A percentile compares a stretch with the other conserved stretches of the same genome.
These are phyloP conservation scores for Amanita pallidorosea DNA, from an alignment of 768 basidiomycete species.

Conservation along the genomic window DNA sequence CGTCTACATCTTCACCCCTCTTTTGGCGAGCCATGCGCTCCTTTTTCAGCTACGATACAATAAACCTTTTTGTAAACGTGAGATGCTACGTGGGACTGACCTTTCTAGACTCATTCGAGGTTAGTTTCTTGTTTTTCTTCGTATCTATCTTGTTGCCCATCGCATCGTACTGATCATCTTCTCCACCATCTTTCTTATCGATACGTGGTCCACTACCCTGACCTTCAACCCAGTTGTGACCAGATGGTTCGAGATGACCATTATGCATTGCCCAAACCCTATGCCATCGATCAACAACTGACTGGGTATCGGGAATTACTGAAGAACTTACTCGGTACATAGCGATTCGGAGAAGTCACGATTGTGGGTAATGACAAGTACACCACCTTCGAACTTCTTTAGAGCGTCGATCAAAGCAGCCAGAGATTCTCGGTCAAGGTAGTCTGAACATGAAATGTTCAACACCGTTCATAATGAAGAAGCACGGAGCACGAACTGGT, in stretches of 20 bases:
- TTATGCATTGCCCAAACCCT: conserved; percentile 99
- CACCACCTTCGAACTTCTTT: conserved; percentile 98
- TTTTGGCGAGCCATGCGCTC: conserved; percentile 88
- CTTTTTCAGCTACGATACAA: conserved; percentile 61
- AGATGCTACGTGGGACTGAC: conserved; percentile 16
- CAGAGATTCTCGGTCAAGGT: conserved; percentile 98
- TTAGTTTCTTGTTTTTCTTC: conserved; percentile 83
- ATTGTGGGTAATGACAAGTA: conserved; percentile 96
- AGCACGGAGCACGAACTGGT: conserved; percentile 47
- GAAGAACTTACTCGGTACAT: conserved; percentile 59
- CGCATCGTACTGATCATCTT: conserved; percentile 88
- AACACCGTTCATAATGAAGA: not conserved
- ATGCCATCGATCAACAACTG: not conserved
- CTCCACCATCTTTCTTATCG: conserved; percentile 87
- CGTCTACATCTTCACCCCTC: conserved; percentile 74
- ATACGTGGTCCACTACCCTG: conserved; percentile 93
- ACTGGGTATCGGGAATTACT: not conserved
- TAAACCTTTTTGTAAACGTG: conserved; percentile 6
- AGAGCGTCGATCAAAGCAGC: conserved; percentile 97
- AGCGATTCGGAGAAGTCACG: conserved; percentile 98
- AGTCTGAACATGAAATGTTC: conserved; percentile 42
- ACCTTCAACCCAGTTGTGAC: conserved; percentile 99
- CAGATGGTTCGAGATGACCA: conserved; percentile 91
- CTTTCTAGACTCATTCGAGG: conserved; percentile 76
- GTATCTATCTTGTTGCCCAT: conserved; percentile 94